Percentiles rank a stretch among this genome's conserved stretches.
Conservation (phyloP, 1,284 basidiomycete genomes). For the Moesziomyces parantarcticus region DNA sequence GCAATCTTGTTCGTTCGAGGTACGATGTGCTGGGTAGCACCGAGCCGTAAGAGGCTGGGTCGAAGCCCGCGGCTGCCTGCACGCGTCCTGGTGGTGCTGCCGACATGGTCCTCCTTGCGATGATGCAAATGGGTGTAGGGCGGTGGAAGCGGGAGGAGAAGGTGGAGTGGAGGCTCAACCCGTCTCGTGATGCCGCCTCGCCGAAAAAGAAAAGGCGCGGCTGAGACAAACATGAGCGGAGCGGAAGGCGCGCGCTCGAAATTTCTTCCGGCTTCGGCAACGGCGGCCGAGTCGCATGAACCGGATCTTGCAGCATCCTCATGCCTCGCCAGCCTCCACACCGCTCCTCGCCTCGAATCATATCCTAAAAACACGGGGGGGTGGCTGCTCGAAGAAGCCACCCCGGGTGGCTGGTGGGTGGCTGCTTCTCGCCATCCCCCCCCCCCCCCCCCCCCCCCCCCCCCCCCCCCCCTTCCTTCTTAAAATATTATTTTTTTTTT, state of each 20-base stretch:
- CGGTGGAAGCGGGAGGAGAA: no score
- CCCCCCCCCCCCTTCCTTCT: no score
- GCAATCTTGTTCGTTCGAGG: conserved; percentile 19
- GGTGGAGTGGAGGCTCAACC: no score
- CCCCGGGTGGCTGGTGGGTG: no score
- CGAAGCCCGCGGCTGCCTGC: conserved; percentile 27
- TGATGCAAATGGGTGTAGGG: neutral
- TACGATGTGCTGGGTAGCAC: conserved; percentile 18
- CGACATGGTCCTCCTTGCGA: conserved; percentile 16
- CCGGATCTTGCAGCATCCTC: neutral
- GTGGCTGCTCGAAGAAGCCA: no score
- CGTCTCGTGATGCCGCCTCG: neutral
- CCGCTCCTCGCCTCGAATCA: no score
- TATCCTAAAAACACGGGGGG: no score
- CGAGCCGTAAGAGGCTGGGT: conserved; percentile 39
- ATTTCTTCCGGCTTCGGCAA: conserved; percentile 34
- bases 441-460: no score
- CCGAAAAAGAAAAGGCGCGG: neutral
- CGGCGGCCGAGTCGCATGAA: neutral
- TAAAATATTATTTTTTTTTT: no score
- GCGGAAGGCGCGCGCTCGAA: conserved; percentile 11
- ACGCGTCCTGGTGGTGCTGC: conserved; percentile 40
- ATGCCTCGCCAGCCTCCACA: neutral
- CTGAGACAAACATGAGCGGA: neutral
- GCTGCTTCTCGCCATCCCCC: no score